Evolutionary conservation across 2,329 filamentous ascomycete genomes (phyloP).

Genomic region (Fusarium sp.): DNA sequence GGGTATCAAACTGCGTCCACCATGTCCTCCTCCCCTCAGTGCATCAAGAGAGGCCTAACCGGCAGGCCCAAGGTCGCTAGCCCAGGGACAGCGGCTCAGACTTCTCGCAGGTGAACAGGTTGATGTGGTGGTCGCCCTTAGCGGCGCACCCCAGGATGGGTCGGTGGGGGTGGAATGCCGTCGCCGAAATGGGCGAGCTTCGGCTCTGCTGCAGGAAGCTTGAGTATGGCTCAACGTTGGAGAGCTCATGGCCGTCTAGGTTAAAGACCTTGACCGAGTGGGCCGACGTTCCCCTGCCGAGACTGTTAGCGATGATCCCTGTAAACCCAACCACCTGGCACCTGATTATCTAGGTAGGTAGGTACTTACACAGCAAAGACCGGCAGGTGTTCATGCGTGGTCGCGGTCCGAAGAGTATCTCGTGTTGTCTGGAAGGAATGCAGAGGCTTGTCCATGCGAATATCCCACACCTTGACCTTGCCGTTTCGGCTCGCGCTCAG

Average conservation of each 20-base stretch:
- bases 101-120: conserved; percentile 81
- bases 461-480: conserved; percentile 96
- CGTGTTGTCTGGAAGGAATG: conserved; percentile 80
- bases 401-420: conserved; percentile 84
- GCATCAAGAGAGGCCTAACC: conserved; percentile 29
- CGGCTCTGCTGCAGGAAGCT: conserved; percentile 87
- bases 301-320: conserved; percentile 42
- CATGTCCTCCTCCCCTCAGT: neutral
- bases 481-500: conserved; percentile 92
- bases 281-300: conserved; percentile 81
- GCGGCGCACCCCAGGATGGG: conserved; percentile 92
- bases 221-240: conserved; percentile 88
- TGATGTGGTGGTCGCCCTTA: conserved; percentile 89
- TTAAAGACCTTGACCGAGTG: conserved; percentile 95
- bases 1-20: conserved; percentile 13
- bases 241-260: conserved; percentile 82
- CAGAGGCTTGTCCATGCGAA: conserved; percentile 84
- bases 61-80: conserved; percentile 42
- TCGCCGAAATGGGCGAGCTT: conserved; percentile 84
- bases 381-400: conserved; percentile 94
- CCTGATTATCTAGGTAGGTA: conserved; percentile 48
- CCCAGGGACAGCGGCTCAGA: conserved; percentile 49
- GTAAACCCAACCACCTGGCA: neutral
- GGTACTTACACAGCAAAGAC: conserved; percentile 89
- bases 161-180: conserved; percentile 94